Evolutionary conservation across 2,329 filamentous ascomycete species (phyloP).

Genomic region (Aspergillus tubingensis): DNA sequence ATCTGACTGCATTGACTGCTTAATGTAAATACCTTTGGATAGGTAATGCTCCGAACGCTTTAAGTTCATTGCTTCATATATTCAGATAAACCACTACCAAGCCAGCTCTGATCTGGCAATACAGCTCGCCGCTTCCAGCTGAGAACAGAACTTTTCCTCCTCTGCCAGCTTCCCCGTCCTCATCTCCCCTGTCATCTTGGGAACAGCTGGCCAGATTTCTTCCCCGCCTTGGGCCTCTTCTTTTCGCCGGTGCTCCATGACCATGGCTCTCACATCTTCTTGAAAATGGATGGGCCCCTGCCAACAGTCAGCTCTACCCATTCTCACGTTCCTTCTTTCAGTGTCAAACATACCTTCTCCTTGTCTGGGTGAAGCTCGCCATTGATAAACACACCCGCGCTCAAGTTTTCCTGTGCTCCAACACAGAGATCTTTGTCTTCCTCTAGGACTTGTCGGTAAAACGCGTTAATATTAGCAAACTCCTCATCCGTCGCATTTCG

Average conservation of each 20-base stretch:
- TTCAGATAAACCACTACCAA: neutral
- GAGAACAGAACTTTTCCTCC: conserved; percentile 6
- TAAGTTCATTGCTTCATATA: neutral
- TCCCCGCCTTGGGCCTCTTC: conserved; percentile 43
- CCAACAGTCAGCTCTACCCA: neutral
- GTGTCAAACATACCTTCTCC: conserved; percentile 49
- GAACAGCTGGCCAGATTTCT: conserved; percentile 55
- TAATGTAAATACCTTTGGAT: too few species aligned
- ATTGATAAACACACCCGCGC: conserved; percentile 62
- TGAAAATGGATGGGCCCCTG: conserved; percentile 55
- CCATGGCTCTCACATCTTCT: conserved; percentile 48
- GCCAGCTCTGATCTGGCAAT: conserved; percentile 1
- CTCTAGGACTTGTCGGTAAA: conserved; percentile 64
- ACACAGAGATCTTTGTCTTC: conserved; percentile 65
- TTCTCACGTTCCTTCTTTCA: conserved; percentile 7
- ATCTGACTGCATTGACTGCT: too few species aligned
- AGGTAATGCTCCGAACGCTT: too few species aligned
- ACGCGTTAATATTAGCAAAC: conserved; percentile 58
- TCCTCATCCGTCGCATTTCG: conserved; percentile 59
- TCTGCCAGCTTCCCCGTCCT: neutral
- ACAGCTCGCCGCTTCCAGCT: conserved; percentile 6
- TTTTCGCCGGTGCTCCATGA: conserved; percentile 49
- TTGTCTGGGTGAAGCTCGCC: conserved; percentile 63
- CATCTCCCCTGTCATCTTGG: neutral
- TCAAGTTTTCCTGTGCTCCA: conserved; percentile 61